Evolutionary conservation across 202 grass and related monocot species (phyloP), one percentile per base, ranked within the genome.

Genomic region (Digitaria exilis): DNA sequence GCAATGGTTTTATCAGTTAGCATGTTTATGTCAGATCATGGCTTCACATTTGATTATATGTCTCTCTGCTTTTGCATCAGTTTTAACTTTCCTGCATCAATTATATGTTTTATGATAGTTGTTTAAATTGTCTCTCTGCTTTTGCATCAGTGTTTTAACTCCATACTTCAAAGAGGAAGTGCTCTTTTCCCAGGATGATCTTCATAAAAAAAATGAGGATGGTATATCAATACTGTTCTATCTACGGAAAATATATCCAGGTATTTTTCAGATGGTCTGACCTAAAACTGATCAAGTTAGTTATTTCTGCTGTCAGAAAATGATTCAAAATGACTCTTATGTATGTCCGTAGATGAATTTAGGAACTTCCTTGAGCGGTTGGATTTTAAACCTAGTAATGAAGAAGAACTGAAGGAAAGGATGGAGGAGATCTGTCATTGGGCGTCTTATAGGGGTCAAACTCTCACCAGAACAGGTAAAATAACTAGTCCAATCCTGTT

Each of bases 371-470:
- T 51, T 64, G 42, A 96, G 42, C 62, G 78, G 7, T 65, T 31
- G 85, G 1, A 78, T 0, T 60, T 72, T 50, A 31, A 74, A 18
- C 82, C 60, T 12, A 90, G 72, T 6, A 63, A 73, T 69, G 85
- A 79, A 52, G 73, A 90, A 0, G 35, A 28, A 76, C 41, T 62
- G 41, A 82, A 64, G 71, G 13, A 42, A 9, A 72, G 0, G 6
- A 82, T 87, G 67, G 31, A 78, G 4, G 52, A 79, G 0, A 60
- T 94, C n/a, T 60, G 89, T 17, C 84, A 7, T 7, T 99, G 97
- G 97, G 94, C 91, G 58, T 99, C 97, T 69, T 94, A 85, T 71
- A 90, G 93, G 83, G 91, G 87, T 46, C 96, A 99, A 83, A 99
- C 96, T 3, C 93, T 99, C 39, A 67, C 83, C n/a, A 88, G 93